Evolutionary conservation across 257 asterid species (phyloP).

Genomic region (Salvia miltiorrhiza): DNA sequence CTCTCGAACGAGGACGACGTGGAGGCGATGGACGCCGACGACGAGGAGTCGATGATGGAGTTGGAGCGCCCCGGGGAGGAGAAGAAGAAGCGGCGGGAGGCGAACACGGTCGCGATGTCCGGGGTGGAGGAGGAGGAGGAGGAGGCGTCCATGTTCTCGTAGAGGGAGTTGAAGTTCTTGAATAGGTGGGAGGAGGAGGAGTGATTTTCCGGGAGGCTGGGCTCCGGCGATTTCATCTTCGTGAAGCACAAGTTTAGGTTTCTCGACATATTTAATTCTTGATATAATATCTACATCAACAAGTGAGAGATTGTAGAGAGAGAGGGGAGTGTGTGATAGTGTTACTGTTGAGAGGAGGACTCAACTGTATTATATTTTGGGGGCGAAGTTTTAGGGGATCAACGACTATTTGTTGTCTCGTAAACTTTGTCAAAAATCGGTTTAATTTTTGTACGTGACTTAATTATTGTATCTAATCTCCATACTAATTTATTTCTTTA

Average conservation of each 20-base stretch:
- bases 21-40: slow-evolving; percentile 44
- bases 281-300: neutral
- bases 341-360: neutral
- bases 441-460: too few species aligned
- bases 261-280: neutral
- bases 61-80: slow-evolving; percentile 91
- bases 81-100: slow-evolving; percentile 90
- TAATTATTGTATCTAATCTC: too few species aligned
- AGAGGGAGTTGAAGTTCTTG: slow-evolving; percentile 77
- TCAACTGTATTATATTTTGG: neutral
- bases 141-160: slow-evolving; percentile 30
- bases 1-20: slow-evolving; percentile 32
- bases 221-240: slow-evolving; percentile 41
- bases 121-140: slow-evolving; percentile 36
- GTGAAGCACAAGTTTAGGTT: slow-evolving; percentile 60
- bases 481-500: too few species aligned
- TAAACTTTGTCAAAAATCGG: too few species aligned
- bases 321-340: neutral
- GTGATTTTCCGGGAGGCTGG: slow-evolving; percentile 25
- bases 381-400: too few species aligned
- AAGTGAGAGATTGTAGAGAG: neutral
- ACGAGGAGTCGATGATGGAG: slow-evolving; percentile 73
- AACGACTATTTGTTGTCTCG: too few species aligned
- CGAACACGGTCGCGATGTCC: slow-evolving; percentile 58
- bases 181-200: slow-evolving; percentile 41